These are phyloP conservation scores for Huntiella bhutanensis DNA, from an alignment of 2,329 filamentous ascomycete species.

Conservation along the genomic window DNA sequence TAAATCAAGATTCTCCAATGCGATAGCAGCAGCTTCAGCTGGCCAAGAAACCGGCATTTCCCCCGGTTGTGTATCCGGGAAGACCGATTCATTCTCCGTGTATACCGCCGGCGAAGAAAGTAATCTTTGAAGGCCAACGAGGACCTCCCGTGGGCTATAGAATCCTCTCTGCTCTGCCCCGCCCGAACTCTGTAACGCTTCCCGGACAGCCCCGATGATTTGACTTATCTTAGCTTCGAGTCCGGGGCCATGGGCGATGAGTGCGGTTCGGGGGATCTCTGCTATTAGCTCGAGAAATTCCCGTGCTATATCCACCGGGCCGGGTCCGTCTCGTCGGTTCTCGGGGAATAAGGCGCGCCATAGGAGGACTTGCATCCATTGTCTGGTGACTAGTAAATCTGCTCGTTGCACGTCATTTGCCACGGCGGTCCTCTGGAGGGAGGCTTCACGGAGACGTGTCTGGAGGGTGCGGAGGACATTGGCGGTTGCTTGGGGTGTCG, in stretches of 20 bases:
- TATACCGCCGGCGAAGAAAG: constrained; percentile 17
- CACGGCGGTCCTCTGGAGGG: constrained; percentile 16
- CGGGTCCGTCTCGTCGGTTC: constrained; percentile 16
- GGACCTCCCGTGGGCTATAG: constrained; percentile 18
- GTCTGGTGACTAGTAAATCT: constrained; percentile 29
- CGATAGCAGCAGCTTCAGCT: neutral
- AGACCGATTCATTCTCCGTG: neutral
- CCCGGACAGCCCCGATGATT: constrained; percentile 26
- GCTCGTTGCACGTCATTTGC: constrained; percentile 30
- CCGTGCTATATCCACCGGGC: constrained; percentile 26
- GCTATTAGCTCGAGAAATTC: constrained; percentile 26
- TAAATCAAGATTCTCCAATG: neutral
- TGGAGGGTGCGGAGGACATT: constrained; percentile 23
- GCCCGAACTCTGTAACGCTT: constrained; percentile 17
- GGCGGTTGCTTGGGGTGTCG: constrained; percentile 16
- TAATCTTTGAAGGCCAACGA: constrained; percentile 21
- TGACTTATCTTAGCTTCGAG: constrained; percentile 30
- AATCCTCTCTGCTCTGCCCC: neutral
- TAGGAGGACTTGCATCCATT: constrained; percentile 31
- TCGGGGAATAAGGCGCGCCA: constrained; percentile 23
- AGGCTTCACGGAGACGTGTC: constrained; percentile 23
- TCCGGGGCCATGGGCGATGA: constrained; percentile 30
- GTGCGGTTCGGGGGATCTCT: constrained; percentile 24
- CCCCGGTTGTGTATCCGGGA: neutral
- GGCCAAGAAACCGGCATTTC: too few species aligned